A percentile compares a stretch with the other conserved stretches of the same genome.
Evolutionary conservation across 2,329 filamentous ascomycete species (phyloP).

Genomic region (Xylariaceae sp.): DNA sequence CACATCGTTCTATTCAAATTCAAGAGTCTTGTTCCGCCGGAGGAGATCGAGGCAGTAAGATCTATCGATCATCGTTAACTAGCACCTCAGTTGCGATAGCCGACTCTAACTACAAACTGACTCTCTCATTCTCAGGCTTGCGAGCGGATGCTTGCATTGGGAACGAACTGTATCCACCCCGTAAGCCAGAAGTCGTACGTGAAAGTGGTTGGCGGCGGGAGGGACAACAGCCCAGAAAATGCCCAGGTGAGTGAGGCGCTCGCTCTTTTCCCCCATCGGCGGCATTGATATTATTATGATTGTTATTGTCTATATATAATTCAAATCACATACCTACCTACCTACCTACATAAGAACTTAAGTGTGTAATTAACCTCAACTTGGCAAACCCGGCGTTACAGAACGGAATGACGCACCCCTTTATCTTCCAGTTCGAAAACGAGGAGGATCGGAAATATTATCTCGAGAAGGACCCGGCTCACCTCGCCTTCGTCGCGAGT

Average conservation of each 20-base stretch:
- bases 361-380: too few species aligned
- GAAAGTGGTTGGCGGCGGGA: conserved; percentile 57
- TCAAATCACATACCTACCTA: not conserved
- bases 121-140: conserved; percentile 31
- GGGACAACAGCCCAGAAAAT: conserved; percentile 63
- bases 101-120: conserved; percentile 8
- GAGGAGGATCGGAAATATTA: conserved; percentile 70
- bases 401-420: conserved; percentile 67
- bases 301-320: too few species aligned
- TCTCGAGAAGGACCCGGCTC: conserved; percentile 61
- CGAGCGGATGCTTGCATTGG: conserved; percentile 48
- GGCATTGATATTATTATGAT: not conserved
- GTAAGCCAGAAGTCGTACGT: conserved; percentile 61
- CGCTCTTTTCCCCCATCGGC: not conserved
- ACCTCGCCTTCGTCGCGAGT: conserved; percentile 59
- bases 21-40: conserved; percentile 28
- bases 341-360: not conserved
- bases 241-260: conserved; percentile 52
- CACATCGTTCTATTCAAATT: conserved; percentile 36
- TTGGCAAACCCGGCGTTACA: conserved; percentile 28
- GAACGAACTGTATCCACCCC: conserved; percentile 63
- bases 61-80: not conserved
- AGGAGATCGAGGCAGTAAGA: conserved; percentile 37
- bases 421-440: conserved; percentile 66
- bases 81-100: too few species aligned